Conservation (phyloP, 805 yeast genomes). For the Ogataea chonburiensis region DNA sequence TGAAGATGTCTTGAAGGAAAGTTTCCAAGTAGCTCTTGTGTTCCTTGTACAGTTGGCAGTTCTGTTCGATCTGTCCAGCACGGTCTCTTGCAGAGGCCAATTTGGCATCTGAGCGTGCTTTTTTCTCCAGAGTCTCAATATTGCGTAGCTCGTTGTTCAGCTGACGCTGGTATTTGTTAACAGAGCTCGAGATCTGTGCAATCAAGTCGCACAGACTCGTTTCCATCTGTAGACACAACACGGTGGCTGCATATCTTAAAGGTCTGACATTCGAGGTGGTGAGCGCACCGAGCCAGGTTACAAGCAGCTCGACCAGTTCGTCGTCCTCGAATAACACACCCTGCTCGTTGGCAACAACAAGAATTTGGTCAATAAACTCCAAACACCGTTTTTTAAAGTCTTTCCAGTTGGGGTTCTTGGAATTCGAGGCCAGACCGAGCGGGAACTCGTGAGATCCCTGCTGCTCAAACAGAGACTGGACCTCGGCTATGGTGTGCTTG, state of each 20-base stretch:
- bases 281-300: slow-evolving; percentile 75
- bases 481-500: slow-evolving; percentile 67
- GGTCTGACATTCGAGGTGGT: slow-evolving; percentile 70
- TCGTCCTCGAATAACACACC: slow-evolving; percentile 52
- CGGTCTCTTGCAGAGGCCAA: slow-evolving; percentile 38
- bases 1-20: slow-evolving; percentile 63
- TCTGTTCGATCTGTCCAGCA: slow-evolving; percentile 44
- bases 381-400: slow-evolving; percentile 53
- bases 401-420: slow-evolving; percentile 48
- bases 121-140: slow-evolving; percentile 24
- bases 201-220: slow-evolving; percentile 55
- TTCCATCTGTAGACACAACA: slow-evolving; percentile 57
- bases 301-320: slow-evolving; percentile 50
- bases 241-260: slow-evolving; percentile 65
- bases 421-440: slow-evolving; percentile 34
- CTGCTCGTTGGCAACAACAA: slow-evolving; percentile 56
- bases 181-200: slow-evolving; percentile 34
- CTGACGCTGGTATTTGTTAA: slow-evolving; percentile 47
- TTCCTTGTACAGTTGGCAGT: slow-evolving; percentile 40
- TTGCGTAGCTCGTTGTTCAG: slow-evolving; percentile 32
- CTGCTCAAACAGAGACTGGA: slow-evolving; percentile 58
- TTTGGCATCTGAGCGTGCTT: slow-evolving; percentile 36
- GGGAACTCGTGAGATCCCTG: slow-evolving; percentile 73
- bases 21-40: slow-evolving; percentile 55
- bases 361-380: slow-evolving; percentile 53